These are phyloP conservation scores for Melastoma malabathricum DNA, from an alignment of 345 rosid species.

Conservation along the genomic window DNA sequence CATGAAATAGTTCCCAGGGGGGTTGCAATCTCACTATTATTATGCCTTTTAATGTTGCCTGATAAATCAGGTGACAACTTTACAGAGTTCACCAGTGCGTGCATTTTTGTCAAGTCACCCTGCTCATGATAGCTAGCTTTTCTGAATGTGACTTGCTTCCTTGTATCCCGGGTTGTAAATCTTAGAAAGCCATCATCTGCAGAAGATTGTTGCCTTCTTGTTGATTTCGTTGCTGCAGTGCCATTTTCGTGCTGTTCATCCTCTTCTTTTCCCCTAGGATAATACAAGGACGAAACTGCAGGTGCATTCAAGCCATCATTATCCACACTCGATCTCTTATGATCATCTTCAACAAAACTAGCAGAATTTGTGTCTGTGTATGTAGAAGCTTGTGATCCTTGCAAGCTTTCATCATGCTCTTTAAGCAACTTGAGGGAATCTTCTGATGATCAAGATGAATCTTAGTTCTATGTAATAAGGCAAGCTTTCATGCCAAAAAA, in stretches of 20 bases:
- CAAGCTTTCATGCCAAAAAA: neutral
- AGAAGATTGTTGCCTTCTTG: conserved; percentile 21
- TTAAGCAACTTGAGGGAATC: neutral
- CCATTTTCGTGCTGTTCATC: conserved; percentile 24
- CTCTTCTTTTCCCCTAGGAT: conserved; percentile 19
- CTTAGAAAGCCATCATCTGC: conserved; percentile 19
- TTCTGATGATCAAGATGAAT: conserved; percentile 1
- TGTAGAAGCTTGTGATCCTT: neutral
- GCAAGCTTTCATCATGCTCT: neutral
- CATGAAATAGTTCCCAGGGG: conserved; percentile 13
- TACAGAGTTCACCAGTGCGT: conserved; percentile 39
- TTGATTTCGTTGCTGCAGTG: conserved; percentile 9
- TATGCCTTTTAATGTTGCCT: conserved; percentile 14
- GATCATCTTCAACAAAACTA: conserved; percentile 8
- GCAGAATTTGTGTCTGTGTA: neutral
- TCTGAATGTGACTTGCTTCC: conserved; percentile 40
- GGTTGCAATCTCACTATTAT: conserved; percentile 9
- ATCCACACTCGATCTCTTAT: conserved; percentile 16
- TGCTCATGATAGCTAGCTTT: conserved; percentile 45
- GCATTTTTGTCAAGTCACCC: conserved; percentile 19
- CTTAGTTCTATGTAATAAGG: neutral
- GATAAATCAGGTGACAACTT: conserved; percentile 33
- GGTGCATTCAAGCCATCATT: conserved; percentile 7
- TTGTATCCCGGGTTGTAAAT: conserved; percentile 26
- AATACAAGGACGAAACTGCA: conserved; percentile 3